These are phyloP conservation scores for Calonectria pseudoreteaudii DNA, from an alignment of 2,329 filamentous ascomycete genomes.

Conservation along the genomic window DNA sequence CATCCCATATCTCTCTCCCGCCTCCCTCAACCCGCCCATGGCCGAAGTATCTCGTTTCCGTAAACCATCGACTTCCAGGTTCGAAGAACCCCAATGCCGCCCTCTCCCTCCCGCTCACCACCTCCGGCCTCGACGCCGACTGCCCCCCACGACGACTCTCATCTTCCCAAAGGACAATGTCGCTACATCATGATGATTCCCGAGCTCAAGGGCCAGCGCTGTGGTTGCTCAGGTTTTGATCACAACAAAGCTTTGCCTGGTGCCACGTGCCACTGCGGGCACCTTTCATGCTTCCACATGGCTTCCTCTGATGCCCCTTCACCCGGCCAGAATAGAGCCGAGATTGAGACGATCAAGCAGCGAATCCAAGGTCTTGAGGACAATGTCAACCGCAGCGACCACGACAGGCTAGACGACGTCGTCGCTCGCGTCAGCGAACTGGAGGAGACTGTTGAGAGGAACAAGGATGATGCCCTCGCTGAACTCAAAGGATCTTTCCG, in stretches of 20 bases:
- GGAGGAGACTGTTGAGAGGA: slow-evolving; percentile 67
- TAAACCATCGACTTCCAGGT: slow-evolving; percentile 36
- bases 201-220: slow-evolving; percentile 68
- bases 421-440: slow-evolving; percentile 61
- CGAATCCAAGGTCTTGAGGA: slow-evolving; percentile 47
- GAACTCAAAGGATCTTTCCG: slow-evolving; percentile 67
- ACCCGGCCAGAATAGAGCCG: slow-evolving; percentile 59
- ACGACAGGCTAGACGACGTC: slow-evolving; percentile 53
- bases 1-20: slow-evolving; percentile 35
- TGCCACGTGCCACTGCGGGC: slow-evolving; percentile 68
- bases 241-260: slow-evolving; percentile 65
- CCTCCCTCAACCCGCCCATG: slow-evolving; percentile 42
- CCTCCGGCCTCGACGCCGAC: slow-evolving; percentile 40
- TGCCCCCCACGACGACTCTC: slow-evolving; percentile 53
- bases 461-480: slow-evolving; percentile 61
- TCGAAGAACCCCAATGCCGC: slow-evolving; percentile 44
- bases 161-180: slow-evolving; percentile 68
- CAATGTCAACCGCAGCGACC: slow-evolving; percentile 46
- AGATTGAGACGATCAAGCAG: slow-evolving; percentile 44
- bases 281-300: slow-evolving; percentile 70
- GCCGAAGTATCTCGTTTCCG: slow-evolving; percentile 38
- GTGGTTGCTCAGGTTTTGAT: slow-evolving; percentile 68
- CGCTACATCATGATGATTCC: slow-evolving; percentile 69
- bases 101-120: slow-evolving; percentile 38
- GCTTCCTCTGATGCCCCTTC: slow-evolving; percentile 61